These are phyloP conservation scores for Plasmodium falciparum DNA, from an alignment of 169 alveolate genomes.

Conservation along the genomic window DNA sequence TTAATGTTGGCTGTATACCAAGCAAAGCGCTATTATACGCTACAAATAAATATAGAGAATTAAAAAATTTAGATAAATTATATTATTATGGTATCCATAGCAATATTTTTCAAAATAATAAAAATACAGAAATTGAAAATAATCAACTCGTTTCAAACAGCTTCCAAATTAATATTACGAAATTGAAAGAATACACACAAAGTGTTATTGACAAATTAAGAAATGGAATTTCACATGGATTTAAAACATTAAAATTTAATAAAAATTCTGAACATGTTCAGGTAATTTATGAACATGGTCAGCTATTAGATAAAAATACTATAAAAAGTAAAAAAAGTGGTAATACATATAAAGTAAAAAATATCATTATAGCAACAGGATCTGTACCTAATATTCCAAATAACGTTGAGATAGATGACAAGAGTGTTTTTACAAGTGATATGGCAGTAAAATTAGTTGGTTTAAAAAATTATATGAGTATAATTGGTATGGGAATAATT, in stretches of 20 bases:
- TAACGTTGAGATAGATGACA: slow-evolving; percentile 67
- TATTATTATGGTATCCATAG: slow-evolving; percentile 73
- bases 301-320: slow-evolving; percentile 34
- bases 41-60: slow-evolving; percentile 73
- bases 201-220: slow-evolving; percentile 20
- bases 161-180: slow-evolving; percentile 8
- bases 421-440: slow-evolving; percentile 80
- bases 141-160: slow-evolving; percentile 55
- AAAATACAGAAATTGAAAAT: slow-evolving; percentile 29
- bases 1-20: slow-evolving; percentile 82
- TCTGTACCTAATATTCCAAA: slow-evolving; percentile 78
- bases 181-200: slow-evolving; percentile 43
- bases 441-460: slow-evolving; percentile 75
- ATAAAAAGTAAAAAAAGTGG: slow-evolving; percentile 66
- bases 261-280: slow-evolving; percentile 66
- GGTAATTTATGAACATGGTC: slow-evolving; percentile 74
- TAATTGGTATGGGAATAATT: slow-evolving; percentile 81
- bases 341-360: slow-evolving; percentile 39
- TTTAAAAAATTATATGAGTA: slow-evolving; percentile 56
- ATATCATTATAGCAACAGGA: slow-evolving; percentile 81
- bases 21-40: slow-evolving; percentile 79
- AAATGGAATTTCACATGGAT: slow-evolving; percentile 39
- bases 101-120: slow-evolving; percentile 7
- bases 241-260: slow-evolving; percentile 31
- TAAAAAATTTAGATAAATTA: slow-evolving; percentile 66